Base-by-base conservation (phyloP, 257 asterid species). In the Primulina tabacum region DNA sequence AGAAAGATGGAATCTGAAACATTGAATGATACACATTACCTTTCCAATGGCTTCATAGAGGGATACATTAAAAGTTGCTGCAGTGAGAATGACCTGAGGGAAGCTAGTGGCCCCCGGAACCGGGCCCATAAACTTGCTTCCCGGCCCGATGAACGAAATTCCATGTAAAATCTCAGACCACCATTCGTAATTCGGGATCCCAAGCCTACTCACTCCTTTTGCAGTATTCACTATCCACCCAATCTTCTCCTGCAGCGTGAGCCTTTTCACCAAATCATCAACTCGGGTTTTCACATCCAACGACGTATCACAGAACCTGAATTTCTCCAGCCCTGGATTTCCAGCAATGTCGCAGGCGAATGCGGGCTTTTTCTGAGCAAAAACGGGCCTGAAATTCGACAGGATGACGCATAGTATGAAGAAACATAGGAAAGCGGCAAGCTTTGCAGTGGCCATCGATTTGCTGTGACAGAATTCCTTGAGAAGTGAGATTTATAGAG, bases 161-260 rank as follows among this genome's bases (percentile, higher is more conserved):
- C 89, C 89, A 62, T 84, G 89, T 61, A 84, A 73, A 6, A 81
- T 82, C 79, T 84, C 89, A 10, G 86, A 81, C 89, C 86, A 84
- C 89, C 89, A 84, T 18, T 81, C 75, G 17, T 84, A 84, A 14
- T 59, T 59, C 8, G 84, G 86, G 16, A 80, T 53, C 55, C 55
- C 55, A 47, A 47, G 55, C 18, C 65, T 28, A 30, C 69, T 52
- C 16, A 65, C 74, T 32, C 71, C 70, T 10, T 64, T 73, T 52
- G 80, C 59, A 35, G 59, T 55, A 29, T 70, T 64, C 21, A 75
- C 80, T 72, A 79, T 10, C 70, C 68, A 71, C 57, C 70, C 78
- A 6, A 79, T 75, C 56, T 79, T 79, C 68, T 79, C 80, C 63
- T 38, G 62, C 69, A 79, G 58, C 67, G 83, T 79, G 21, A 79